A percentile compares a stretch with the other conserved stretches of the same genome.
Conservation (phyloP, 164 flowering plant genomes). For the Vitis labrusca region DNA sequence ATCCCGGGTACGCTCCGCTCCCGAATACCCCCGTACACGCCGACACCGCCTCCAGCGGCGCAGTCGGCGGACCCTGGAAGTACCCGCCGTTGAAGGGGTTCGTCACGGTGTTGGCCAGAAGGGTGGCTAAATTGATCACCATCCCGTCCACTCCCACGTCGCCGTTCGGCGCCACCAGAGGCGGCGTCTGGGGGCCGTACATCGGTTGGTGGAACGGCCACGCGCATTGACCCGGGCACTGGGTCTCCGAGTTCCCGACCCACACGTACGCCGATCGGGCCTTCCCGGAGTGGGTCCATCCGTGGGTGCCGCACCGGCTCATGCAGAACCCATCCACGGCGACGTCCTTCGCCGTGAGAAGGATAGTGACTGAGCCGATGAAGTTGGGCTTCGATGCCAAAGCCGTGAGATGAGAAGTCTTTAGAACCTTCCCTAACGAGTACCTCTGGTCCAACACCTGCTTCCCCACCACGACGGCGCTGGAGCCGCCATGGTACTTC, state of each 20-base stretch:
- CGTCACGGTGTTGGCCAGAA: constrained; percentile 74
- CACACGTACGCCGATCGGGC: constrained; percentile 48
- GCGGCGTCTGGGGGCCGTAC: constrained; percentile 80
- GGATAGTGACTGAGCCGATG: constrained; percentile 32
- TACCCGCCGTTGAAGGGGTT: constrained; percentile 73
- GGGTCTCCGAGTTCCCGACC: constrained; percentile 83
- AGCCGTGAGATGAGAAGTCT: constrained; percentile 25
- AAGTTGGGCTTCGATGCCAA: constrained; percentile 31
- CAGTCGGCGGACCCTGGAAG: constrained; percentile 65
- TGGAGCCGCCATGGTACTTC: constrained; percentile 48
- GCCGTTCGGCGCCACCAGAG: constrained; percentile 70
- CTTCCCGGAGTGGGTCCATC: constrained; percentile 10
- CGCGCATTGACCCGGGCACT: constrained; percentile 90
- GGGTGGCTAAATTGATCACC: constrained; percentile 75
- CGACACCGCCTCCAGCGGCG: constrained; percentile 79
- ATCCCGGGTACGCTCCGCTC: constrained; percentile 75
- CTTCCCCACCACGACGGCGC: constrained; percentile 39
- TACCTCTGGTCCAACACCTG: constrained; percentile 46
- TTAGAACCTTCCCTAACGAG: constrained; percentile 57
- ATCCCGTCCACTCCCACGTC: constrained; percentile 89
- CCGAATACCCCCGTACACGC: constrained; percentile 82
- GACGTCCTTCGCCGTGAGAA: constrained; percentile 65
- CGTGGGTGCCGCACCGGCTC: constrained; percentile 33
- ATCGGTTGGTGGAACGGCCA: constrained; percentile 92
- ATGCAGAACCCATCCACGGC: constrained; percentile 45